Evolutionary conservation across 2,329 filamentous ascomycete species (phyloP).

Genomic region (Ambrosiella beaveri): DNA sequence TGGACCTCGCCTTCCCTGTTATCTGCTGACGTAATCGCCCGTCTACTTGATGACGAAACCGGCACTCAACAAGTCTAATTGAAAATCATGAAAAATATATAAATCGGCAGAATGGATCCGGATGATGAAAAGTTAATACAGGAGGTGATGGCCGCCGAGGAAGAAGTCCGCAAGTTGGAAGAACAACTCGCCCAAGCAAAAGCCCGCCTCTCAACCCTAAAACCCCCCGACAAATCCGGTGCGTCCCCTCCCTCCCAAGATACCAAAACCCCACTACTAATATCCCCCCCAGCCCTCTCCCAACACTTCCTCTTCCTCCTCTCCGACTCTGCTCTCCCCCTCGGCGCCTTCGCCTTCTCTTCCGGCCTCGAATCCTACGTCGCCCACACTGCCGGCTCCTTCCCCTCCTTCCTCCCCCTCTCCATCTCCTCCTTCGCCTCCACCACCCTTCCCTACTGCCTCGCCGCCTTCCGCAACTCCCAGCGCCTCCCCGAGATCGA

Average conservation of each 20-base stretch:
- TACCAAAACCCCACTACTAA: background rate
- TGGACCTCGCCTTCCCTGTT: too few relatives aligned
- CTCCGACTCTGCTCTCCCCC: slow-evolving; percentile 63
- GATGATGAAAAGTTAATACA: background rate
- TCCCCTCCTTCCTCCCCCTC: slow-evolving; percentile 49
- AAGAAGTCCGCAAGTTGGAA: slow-evolving; percentile 8
- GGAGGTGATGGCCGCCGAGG: slow-evolving; percentile 1
- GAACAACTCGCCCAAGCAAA: background rate
- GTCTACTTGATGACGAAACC: too few relatives aligned
- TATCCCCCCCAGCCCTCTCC: slow-evolving; percentile 13
- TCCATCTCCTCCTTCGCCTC: slow-evolving; percentile 55
- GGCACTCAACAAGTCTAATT: too few relatives aligned
- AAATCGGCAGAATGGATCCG: background rate
- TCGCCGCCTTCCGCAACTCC: slow-evolving; percentile 46
- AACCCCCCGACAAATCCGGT: background rate
- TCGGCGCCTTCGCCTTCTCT: slow-evolving; percentile 78
- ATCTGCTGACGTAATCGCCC: too few relatives aligned
- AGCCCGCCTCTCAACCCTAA: background rate
- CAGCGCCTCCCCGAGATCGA: slow-evolving; percentile 39
- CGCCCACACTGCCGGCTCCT: slow-evolving; percentile 41
- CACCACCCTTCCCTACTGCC: slow-evolving; percentile 57
- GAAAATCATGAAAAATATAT: too few relatives aligned
- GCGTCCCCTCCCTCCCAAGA: background rate
- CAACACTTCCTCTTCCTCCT: slow-evolving; percentile 59
- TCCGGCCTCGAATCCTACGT: slow-evolving; percentile 70